Conservation (phyloP, 2,329 filamentous ascomycete species). For the Plectosphaerella plurivora region DNA sequence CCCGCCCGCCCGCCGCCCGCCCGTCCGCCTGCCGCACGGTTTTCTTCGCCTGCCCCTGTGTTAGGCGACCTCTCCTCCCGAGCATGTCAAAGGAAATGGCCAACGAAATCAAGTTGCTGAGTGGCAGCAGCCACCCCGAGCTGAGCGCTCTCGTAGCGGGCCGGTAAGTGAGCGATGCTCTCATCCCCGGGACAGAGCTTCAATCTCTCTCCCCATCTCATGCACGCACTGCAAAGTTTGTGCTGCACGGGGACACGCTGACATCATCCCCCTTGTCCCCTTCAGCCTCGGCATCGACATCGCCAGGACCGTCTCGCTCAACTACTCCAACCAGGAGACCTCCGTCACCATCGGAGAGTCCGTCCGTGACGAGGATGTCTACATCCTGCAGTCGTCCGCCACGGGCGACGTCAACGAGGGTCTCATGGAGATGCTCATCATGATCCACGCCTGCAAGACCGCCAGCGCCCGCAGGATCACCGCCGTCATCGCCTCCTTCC, state of each 20-base stretch:
- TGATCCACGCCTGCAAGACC: slow-evolving; percentile 76
- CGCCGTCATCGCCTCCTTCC: slow-evolving; percentile 84
- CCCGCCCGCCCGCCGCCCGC: background rate
- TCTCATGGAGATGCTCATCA: slow-evolving; percentile 88
- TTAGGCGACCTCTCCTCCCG: background rate
- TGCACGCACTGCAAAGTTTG: background rate
- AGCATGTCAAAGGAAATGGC: slow-evolving; percentile 19
- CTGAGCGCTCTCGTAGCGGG: slow-evolving; percentile 25
- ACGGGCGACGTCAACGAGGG: slow-evolving; percentile 90
- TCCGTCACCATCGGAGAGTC: slow-evolving; percentile 85
- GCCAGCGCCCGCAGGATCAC: slow-evolving; percentile 71
- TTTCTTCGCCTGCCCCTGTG: background rate
- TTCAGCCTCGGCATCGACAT: slow-evolving; percentile 61
- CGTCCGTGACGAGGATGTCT: slow-evolving; percentile 76
- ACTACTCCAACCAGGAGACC: slow-evolving; percentile 75
- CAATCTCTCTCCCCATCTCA: background rate
- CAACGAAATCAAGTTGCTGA: slow-evolving; percentile 33
- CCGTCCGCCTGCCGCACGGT: background rate
- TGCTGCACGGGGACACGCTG: background rate
- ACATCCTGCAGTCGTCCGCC: slow-evolving; percentile 83
- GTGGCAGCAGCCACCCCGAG: slow-evolving; percentile 26
- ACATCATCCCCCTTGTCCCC: background rate
- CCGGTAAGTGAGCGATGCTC: slow-evolving; percentile 13
- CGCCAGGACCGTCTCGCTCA: slow-evolving; percentile 64
- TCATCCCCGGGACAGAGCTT: background rate